These are phyloP conservation scores for Sporisorium reilianum DNA, from an alignment of 1,284 basidiomycete genomes.

Conservation along the genomic window DNA sequence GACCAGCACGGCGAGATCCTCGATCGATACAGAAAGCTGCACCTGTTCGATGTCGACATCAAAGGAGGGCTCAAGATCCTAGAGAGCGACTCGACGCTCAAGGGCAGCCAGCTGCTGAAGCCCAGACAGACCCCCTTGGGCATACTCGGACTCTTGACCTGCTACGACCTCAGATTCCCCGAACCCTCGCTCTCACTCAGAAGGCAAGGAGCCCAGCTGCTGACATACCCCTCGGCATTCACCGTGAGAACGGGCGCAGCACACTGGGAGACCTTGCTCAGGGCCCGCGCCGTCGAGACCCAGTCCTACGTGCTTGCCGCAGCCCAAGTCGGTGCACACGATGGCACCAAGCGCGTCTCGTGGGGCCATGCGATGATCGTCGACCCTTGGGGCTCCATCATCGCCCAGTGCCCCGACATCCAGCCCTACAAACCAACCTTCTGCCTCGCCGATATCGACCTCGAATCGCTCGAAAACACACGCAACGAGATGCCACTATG, in stretches of 20 bases:
- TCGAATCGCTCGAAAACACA: conserved; percentile 51
- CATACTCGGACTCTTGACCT: conserved; percentile 71
- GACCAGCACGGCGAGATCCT: conserved; percentile 69
- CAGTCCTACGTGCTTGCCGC: conserved; percentile 70
- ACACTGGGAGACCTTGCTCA: conserved; percentile 67
- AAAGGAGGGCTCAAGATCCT: conserved; percentile 64
- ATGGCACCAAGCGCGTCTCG: conserved; percentile 58
- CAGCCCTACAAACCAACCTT: conserved; percentile 63
- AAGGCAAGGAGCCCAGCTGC: conserved; percentile 71
- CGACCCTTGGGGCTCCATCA: conserved; percentile 66
- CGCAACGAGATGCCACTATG: conserved; percentile 66
- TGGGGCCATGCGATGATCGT: conserved; percentile 69
- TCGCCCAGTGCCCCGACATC: conserved; percentile 65
- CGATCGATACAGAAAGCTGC: conserved; percentile 71
- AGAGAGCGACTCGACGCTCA: conserved; percentile 69
- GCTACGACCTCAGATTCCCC: conserved; percentile 74
- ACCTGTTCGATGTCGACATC: conserved; percentile 73
- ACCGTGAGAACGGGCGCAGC: conserved; percentile 71
- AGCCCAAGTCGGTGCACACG: conserved; percentile 68
- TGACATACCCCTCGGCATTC: conserved; percentile 73
- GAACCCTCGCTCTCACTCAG: conserved; percentile 71
- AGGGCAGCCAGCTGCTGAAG: conserved; percentile 68
- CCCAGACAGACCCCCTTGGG: conserved; percentile 69
- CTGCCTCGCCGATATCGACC: conserved; percentile 63
- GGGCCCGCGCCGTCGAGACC: conserved; percentile 70